Base-by-base conservation (phyloP, 768 basidiomycete species). In the Psilocybe azurescens region DNA sequence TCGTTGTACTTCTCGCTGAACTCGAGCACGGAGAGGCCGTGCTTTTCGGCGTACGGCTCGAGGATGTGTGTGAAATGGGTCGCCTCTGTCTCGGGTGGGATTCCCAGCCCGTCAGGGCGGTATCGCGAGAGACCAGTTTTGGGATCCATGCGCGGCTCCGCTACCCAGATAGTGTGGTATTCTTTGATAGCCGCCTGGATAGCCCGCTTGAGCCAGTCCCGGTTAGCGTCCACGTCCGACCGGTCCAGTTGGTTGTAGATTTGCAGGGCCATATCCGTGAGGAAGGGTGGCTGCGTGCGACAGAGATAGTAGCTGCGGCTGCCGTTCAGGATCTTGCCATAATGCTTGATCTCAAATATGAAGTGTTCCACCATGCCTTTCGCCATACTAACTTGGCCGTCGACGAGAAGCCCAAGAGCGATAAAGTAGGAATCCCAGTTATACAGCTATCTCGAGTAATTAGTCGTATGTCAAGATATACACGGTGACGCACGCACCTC, bases 281-380 rank as follows among this genome's bases (percentile, higher is more conserved):
- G 83, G 90, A 99, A 99, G 2, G 97, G 97, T 32, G 97, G 97
- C 73, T 99, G 97, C 11, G 95, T 92, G 64, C 97, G 91, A 74
- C 92, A 93, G 60, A 99, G 87, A 75, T 99, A 99, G 84, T 89
- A 90, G 73, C 92, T 93, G 69, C 97, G 90, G 75, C 91, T 96
- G 64, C 97, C 97, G 74, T 99, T 99, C 66, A 99, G 79, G 69
- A 96, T 95, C 77, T 97, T 96, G 80, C 93, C 92, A 73, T 97
- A 97, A 77, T 97, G 93, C 79, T 89, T 94, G 81, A 99, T 97
- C 81, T 99, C 95, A 73, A 99, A 99, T 72, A 97, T 92, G 79
- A 99, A 99, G 75, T 99, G 97, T 58, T 99, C 97, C 48, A 98
- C 95, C 88, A 99, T 95, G 69, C 95, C 94, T 76, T 95, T 94